Conservation (phyloP, 2,329 filamentous ascomycete species). For the Pseudonectria buxi region DNA sequence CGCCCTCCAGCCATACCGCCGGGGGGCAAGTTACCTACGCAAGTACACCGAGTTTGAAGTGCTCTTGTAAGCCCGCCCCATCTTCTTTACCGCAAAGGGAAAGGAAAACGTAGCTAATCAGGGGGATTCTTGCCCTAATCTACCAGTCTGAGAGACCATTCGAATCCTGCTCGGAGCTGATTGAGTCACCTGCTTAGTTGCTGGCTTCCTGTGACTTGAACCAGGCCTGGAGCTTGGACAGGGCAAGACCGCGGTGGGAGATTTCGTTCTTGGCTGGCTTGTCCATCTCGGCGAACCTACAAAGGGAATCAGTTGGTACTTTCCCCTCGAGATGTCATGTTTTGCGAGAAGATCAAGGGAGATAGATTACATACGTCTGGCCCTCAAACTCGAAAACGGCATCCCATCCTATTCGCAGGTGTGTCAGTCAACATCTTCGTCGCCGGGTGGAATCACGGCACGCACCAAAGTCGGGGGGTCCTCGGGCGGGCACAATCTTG, state of each 20-base stretch:
- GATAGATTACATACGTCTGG: slow-evolving; percentile 54
- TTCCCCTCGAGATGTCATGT: too few species aligned
- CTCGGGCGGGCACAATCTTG: slow-evolving; percentile 77
- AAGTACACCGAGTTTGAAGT: slow-evolving; percentile 75
- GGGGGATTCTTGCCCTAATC: too few species aligned
- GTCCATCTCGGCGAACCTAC: slow-evolving; percentile 87
- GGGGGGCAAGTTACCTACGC: slow-evolving; percentile 59
- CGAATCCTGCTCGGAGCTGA: slow-evolving; percentile 8
- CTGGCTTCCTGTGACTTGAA: slow-evolving; percentile 41
- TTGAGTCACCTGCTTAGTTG: slow-evolving; percentile 3
- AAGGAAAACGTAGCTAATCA: too few species aligned
- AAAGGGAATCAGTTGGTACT: too few species aligned
- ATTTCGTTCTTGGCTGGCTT: slow-evolving; percentile 82
- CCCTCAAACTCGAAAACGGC: slow-evolving; percentile 92
- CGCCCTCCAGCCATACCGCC: slow-evolving; percentile 66
- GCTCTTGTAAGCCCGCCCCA: slow-evolving; percentile 50
- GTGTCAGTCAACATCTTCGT: slow-evolving; percentile 7
- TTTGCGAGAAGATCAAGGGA: neutral
- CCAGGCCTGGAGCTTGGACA: slow-evolving; percentile 81
- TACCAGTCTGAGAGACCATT: neutral
- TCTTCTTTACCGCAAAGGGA: neutral
- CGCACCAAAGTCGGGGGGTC: slow-evolving; percentile 76
- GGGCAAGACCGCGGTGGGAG: slow-evolving; percentile 82
- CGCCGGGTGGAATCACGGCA: slow-evolving; percentile 4
- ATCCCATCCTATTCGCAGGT: slow-evolving; percentile 68